phyloP scores from a whole-genome alignment of 768 basidiomycete genomes.

The Lyophyllum semitale region DNA sequence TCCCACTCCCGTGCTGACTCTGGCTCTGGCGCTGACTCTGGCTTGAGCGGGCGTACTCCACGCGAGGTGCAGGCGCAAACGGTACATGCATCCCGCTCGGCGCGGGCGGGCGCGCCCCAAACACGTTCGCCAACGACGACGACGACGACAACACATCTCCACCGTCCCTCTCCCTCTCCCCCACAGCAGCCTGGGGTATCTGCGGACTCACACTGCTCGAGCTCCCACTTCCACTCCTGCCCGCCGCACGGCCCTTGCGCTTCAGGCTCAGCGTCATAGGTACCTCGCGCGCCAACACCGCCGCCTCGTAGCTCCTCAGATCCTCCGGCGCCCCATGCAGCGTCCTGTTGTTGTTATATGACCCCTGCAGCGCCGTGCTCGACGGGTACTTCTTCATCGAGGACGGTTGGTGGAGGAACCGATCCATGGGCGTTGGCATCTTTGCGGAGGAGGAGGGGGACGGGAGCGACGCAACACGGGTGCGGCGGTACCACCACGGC shows the following conservation, averaged over 20 bases:
- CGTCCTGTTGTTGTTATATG: constrained; percentile 15
- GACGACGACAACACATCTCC: too few relatives aligned
- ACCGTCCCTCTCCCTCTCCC: neutral
- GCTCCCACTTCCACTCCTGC: constrained; percentile 12
- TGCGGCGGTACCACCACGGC: constrained; percentile 30
- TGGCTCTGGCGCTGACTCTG: constrained; percentile 5
- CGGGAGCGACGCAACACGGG: constrained; percentile 68
- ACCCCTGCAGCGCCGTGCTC: neutral
- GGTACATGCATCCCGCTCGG: neutral
- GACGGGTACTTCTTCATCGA: neutral
- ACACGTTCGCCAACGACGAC: neutral
- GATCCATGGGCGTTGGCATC: constrained; percentile 52
- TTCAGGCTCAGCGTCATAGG: constrained; percentile 49
- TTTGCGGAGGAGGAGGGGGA: too few relatives aligned
- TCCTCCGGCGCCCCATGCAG: constrained; percentile 59
- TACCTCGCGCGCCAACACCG: constrained; percentile 52
- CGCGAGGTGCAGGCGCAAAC: too few relatives aligned
- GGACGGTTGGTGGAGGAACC: constrained; percentile 12
- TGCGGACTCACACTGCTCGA: neutral
- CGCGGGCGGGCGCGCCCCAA: too few relatives aligned
- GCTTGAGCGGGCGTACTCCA: too few relatives aligned
- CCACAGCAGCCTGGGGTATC: neutral
- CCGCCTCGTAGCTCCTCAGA: constrained; percentile 71
- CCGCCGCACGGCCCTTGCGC: constrained; percentile 35
- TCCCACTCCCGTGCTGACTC: neutral